Conservation (phyloP, 495 filamentous ascomycete species). For the Annulohypoxylon stygium region DNA sequence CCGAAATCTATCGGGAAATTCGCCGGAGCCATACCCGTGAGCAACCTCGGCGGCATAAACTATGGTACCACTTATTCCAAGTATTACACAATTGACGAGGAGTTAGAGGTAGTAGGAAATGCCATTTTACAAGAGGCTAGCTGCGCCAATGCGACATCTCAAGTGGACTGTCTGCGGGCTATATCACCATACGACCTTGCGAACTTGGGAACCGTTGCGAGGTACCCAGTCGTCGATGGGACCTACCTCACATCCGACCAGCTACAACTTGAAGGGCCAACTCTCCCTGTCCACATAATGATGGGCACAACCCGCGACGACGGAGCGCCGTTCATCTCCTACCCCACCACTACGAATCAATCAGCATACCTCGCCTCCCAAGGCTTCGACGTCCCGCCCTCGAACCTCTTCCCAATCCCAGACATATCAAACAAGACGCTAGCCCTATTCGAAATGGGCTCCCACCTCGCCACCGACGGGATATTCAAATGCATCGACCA, state of each 20-base stretch:
- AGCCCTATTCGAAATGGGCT: constrained; percentile 59
- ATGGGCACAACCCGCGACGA: constrained; percentile 66
- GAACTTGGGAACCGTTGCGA: constrained; percentile 46
- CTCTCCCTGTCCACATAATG: constrained; percentile 54
- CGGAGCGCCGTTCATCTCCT: constrained; percentile 62
- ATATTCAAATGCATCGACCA: constrained; percentile 66
- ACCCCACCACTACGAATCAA: constrained; percentile 53
- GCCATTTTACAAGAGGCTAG: constrained; percentile 58
- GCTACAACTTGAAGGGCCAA: constrained; percentile 50
- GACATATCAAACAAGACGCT: constrained; percentile 56
- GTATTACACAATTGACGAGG: constrained; percentile 63
- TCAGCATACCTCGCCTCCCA: constrained; percentile 55
- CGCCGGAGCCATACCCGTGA: constrained; percentile 62
- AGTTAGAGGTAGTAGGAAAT: constrained; percentile 53
- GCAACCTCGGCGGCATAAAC: constrained; percentile 63
- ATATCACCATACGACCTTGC: constrained; percentile 53
- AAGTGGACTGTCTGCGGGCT: constrained; percentile 62
- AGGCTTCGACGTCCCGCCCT: constrained; percentile 53
- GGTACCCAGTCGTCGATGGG: constrained; percentile 63
- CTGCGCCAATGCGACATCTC: constrained; percentile 58
- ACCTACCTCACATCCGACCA: constrained; percentile 56
- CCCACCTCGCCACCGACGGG: constrained; percentile 62
- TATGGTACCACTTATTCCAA: constrained; percentile 60
- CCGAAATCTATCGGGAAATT: constrained; percentile 66
- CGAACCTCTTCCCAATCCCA: constrained; percentile 55